A percentile compares a stretch with the other conserved stretches of the same genome.
phyloP scores from a whole-genome alignment of 805 yeast genomes.

The Ogataea thermomethanolica region DNA sequence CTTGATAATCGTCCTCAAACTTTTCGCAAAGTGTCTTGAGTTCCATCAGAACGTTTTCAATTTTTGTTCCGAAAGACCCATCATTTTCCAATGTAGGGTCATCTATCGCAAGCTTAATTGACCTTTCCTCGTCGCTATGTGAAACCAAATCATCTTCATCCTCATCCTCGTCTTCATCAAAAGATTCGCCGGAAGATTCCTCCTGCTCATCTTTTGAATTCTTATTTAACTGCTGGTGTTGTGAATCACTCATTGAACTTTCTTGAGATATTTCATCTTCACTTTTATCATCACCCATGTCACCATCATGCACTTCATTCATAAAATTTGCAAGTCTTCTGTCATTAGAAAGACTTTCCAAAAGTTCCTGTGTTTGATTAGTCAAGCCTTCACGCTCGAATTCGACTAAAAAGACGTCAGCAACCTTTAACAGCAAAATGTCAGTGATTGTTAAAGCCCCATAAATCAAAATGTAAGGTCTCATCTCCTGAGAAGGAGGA shows the following conservation, averaged over 20 bases:
- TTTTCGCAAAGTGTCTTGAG: conserved; percentile 19
- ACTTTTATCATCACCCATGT: conserved; percentile 1
- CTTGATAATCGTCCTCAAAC: conserved; percentile 21
- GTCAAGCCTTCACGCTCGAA: conserved; percentile 75
- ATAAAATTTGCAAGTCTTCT: conserved; percentile 4
- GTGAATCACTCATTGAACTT: conserved; percentile 1
- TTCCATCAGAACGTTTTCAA: conserved; percentile 13
- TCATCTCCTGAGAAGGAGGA: conserved; percentile 19
- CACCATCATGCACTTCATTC: background rate
- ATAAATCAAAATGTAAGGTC: conserved; percentile 41
- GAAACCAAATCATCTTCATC: conserved; percentile 11
- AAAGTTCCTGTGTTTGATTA: conserved; percentile 42
- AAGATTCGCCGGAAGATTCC: too few species aligned
- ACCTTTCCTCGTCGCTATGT: conserved; percentile 17
- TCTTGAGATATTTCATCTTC: conserved; percentile 8
- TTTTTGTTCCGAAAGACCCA: conserved; percentile 17
- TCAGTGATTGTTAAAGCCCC: conserved; percentile 51
- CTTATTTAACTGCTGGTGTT: background rate
- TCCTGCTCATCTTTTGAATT: too few species aligned
- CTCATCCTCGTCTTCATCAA: conserved; percentile 7
- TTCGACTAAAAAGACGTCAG: conserved; percentile 40
- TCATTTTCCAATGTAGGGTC: conserved; percentile 23
- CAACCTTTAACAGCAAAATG: conserved; percentile 41
- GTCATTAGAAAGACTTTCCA: conserved; percentile 24
- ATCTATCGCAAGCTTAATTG: conserved; percentile 12